Evolutionary conservation across 2,329 filamentous ascomycete genomes (phyloP).

Genomic region (Beauveria sp.): DNA sequence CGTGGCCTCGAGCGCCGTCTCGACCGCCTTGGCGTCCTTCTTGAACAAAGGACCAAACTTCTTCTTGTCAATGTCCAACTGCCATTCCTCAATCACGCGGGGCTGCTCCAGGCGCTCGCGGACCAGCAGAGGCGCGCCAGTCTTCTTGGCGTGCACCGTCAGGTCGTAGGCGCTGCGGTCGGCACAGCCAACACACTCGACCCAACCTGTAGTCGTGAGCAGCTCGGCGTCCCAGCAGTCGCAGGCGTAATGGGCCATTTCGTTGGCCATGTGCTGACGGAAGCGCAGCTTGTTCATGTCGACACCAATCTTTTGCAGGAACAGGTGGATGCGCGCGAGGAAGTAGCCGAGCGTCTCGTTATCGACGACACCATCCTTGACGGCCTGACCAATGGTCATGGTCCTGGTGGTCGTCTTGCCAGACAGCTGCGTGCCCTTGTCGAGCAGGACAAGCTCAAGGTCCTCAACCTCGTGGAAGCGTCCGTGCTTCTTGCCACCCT

Average conservation of each 20-base stretch:
- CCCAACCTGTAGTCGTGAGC: constrained; percentile 87
- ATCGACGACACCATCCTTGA: constrained; percentile 74
- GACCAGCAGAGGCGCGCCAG: constrained; percentile 77
- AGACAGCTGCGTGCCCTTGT: constrained; percentile 75
- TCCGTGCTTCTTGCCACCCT: constrained; percentile 87
- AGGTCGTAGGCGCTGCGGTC: constrained; percentile 94
- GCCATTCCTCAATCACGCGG: constrained; percentile 75
- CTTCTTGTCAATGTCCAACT: constrained; percentile 85
- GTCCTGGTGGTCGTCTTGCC: constrained; percentile 71
- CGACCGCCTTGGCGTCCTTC: constrained; percentile 83
- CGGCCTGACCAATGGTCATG: constrained; percentile 78
- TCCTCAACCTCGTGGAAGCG: constrained; percentile 82
- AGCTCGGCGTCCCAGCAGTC: constrained; percentile 99
- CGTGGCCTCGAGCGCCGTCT: constrained; percentile 67
- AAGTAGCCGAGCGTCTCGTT: constrained; percentile 99
- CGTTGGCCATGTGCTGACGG: constrained; percentile 84
- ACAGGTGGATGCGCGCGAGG: constrained; percentile 84
- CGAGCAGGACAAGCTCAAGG: constrained; percentile 74
- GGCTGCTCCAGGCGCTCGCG: constrained; percentile 75
- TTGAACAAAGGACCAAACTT: constrained; percentile 93
- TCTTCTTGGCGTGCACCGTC: constrained; percentile 87
- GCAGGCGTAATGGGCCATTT: constrained; percentile 81
- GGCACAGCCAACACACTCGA: constrained; percentile 95
- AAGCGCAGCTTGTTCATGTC: constrained; percentile 87
- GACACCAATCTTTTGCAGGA: constrained; percentile 81